Conservation (phyloP, 2,329 filamentous ascomycete genomes). For the Trichoderma sp. region DNA sequence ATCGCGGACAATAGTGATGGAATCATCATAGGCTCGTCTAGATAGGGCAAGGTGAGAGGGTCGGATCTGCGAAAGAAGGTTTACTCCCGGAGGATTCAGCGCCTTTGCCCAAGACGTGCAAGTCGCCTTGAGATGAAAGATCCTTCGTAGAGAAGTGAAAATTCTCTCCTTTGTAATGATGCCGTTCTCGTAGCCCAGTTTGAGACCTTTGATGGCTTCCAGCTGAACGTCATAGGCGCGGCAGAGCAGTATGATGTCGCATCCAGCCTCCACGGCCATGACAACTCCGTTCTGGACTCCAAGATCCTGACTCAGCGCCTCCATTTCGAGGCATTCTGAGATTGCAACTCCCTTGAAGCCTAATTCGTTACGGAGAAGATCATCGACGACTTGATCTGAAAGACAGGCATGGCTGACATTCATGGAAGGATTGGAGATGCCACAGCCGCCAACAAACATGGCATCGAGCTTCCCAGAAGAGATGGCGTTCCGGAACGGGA, state of each 20-base stretch:
- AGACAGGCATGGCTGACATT: slow-evolving; percentile 95
- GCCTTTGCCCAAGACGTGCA: slow-evolving; percentile 92
- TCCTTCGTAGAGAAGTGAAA: slow-evolving; percentile 74
- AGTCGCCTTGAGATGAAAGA: slow-evolving; percentile 77
- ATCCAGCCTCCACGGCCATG: slow-evolving; percentile 96
- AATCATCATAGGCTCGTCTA: slow-evolving; percentile 83
- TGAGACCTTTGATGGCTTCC: slow-evolving; percentile 87
- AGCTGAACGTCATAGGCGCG: slow-evolving; percentile 85
- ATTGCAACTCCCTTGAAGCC: slow-evolving; percentile 91
- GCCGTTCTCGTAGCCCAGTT: slow-evolving; percentile 84
- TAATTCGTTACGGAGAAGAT: slow-evolving; percentile 82
- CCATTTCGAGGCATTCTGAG: slow-evolving; percentile 96
- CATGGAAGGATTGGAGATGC: slow-evolving; percentile 86
- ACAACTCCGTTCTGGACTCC: slow-evolving; percentile 96
- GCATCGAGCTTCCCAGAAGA: slow-evolving; percentile 78
- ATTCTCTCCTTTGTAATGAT: slow-evolving; percentile 83
- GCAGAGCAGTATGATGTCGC: slow-evolving; percentile 86
- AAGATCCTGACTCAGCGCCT: slow-evolving; percentile 90
- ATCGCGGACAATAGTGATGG: slow-evolving; percentile 90
- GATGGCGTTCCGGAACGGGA: slow-evolving; percentile 90
- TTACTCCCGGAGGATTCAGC: slow-evolving; percentile 79
- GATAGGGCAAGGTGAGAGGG: slow-evolving; percentile 80
- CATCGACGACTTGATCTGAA: slow-evolving; percentile 90
- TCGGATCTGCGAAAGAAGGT: slow-evolving; percentile 76
- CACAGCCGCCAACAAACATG: slow-evolving; percentile 95